Evolutionary conservation across 106 monocot genomes (phyloP), one percentile per base, ranked within the genome.

Genomic region (Dioscorea zingiberensis): DNA sequence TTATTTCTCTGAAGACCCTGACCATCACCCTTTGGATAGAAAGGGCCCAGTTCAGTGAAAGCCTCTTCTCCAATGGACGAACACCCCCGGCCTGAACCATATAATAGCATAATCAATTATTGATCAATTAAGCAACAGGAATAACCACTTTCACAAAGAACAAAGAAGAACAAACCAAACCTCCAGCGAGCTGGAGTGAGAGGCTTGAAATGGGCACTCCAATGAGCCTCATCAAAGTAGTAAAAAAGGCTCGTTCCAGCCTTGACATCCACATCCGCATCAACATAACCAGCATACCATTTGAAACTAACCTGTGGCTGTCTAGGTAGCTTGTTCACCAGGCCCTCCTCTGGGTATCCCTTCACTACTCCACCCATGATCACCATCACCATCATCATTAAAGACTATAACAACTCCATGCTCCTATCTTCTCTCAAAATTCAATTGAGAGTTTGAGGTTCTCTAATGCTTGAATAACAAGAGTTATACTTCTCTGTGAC

Each of bases 31-130:
- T 66, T 76, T 7, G 97, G 91, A 21, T 77, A 97, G 77, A 97
- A 91, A 32, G 97, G 97, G 32, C 91, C 97, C 26, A 97, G 60
- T 64, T 92, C 97, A 47, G 97, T 97, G 65, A 97, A 97, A 14
- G 97, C 97, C 27, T 92, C 97, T 21, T 92, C 97, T 58, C 97
- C 97, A 48, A 97, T 58, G 25, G 91, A 91, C 74, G 91, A 91
- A 65, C 97, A 97, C 22, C 94, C 94, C 27, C 90, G 94, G 15
- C 94, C 94, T 94, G 77, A 56, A 71, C 28, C n/a, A n/a, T n/a
- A n/a, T n/a, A n/a, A n/a, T n/a, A n/a, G n/a, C n/a, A n/a, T n/a
- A n/a, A n/a, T n/a, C n/a, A n/a, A n/a, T n/a, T n/a, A n/a, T n/a
- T n/a, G n/a, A n/a, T n/a, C n/a, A n/a, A n/a, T n/a, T n/a, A n/a